Percentiles rank a stretch among this genome's conserved stretches.
These are phyloP conservation scores for Globisporangium echinulatum DNA, from an alignment of 352 stramenopile genomes.

Conservation along the genomic window DNA sequence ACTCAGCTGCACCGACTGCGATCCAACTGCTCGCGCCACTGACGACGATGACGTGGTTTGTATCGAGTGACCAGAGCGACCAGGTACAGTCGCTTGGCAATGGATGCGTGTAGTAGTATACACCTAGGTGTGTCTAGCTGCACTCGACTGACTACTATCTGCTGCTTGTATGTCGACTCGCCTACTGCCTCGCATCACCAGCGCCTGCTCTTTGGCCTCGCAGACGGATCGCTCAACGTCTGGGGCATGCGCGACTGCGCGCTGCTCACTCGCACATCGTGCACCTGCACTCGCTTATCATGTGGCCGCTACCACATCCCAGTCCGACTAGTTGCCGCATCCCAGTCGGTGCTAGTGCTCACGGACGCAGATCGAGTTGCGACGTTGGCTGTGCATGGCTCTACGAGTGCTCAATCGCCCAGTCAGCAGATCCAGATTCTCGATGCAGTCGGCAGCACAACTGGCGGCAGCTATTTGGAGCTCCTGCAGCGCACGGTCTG, in stretches of 20 bases:
- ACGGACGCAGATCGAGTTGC: no score
- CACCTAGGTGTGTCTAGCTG: neutral
- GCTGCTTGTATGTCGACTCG: neutral
- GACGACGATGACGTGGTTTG: slow-evolving; percentile 4
- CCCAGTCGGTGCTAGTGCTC: neutral
- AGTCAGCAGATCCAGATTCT: slow-evolving; percentile 1
- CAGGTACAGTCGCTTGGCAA: slow-evolving; percentile 3
- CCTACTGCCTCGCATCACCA: neutral
- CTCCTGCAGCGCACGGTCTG: slow-evolving; percentile 4
- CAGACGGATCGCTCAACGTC: slow-evolving; percentile 10
- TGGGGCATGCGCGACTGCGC: slow-evolving; percentile 6
- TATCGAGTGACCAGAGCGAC: neutral
- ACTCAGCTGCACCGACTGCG: neutral
- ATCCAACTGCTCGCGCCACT: slow-evolving; percentile 6
- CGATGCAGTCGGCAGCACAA: neutral
- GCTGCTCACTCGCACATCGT: neutral
- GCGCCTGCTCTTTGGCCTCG: slow-evolving; percentile 11
- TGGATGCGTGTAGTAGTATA: no score
- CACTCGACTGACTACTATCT: neutral
- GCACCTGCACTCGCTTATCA: neutral
- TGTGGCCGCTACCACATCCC: neutral
- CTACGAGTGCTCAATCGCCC: neutral
- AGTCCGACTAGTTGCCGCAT: neutral
- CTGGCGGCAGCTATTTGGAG: neutral
- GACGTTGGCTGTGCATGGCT: no score